A percentile compares a stretch with the other conserved stretches of the same genome.
These are phyloP conservation scores for Dryadomyces quercus-mongolicae DNA, from an alignment of 2,329 filamentous ascomycete species.

Conservation along the genomic window DNA sequence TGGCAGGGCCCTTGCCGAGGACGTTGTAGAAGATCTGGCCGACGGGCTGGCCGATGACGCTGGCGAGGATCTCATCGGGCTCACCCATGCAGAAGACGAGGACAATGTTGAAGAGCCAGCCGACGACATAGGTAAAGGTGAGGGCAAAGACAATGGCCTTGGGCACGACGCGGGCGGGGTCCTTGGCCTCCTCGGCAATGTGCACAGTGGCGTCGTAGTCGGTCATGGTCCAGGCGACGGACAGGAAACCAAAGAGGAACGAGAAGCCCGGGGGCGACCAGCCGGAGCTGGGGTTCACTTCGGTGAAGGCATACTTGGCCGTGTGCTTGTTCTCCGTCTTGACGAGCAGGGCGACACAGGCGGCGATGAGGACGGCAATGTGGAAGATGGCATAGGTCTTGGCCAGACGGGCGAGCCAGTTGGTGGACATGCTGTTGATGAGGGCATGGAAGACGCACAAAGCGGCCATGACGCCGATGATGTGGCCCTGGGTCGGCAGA, in stretches of 20 bases:
- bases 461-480: slow-evolving; percentile 42
- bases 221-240: slow-evolving; percentile 50
- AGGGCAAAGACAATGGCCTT: slow-evolving; percentile 43
- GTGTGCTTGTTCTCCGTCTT: slow-evolving; percentile 37
- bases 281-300: slow-evolving; percentile 36
- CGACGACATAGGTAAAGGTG: slow-evolving; percentile 40
- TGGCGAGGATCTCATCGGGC: slow-evolving; percentile 29
- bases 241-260: slow-evolving; percentile 48
- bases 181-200: slow-evolving; percentile 35
- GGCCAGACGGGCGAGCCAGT: slow-evolving; percentile 46
- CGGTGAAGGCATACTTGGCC: slow-evolving; percentile 41
- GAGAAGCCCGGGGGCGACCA: slow-evolving; percentile 43
- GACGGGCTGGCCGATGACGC: slow-evolving; percentile 36
- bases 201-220: slow-evolving; percentile 20
- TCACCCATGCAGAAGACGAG: slow-evolving; percentile 46
- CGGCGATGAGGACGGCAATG: slow-evolving; percentile 36
- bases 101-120: slow-evolving; percentile 46
- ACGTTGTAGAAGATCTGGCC: slow-evolving; percentile 47
- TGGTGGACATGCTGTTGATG: slow-evolving; percentile 43
- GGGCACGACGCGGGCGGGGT: slow-evolving; percentile 26
- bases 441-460: slow-evolving; percentile 37
- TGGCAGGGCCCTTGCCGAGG: slow-evolving; percentile 37
- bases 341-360: slow-evolving; percentile 36
- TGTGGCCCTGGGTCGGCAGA: slow-evolving; percentile 29
- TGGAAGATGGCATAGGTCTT: slow-evolving; percentile 47